Conservation (phyloP, 805 yeast genomes). For the Groenewaldozyma tartarivorans region DNA sequence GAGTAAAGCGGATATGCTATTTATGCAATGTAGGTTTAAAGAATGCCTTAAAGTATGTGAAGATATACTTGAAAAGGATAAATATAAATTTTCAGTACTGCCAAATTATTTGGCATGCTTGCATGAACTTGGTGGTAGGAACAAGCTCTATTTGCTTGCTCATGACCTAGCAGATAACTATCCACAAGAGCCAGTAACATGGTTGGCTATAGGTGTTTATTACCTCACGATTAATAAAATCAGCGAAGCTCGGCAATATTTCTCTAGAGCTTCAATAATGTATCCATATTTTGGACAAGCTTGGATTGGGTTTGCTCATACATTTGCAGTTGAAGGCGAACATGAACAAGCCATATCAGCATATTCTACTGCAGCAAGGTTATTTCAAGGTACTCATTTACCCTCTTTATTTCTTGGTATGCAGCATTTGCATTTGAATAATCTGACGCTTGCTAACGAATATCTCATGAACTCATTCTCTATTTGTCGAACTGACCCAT, state of each 20-base stretch:
- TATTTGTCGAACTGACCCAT: conserved; percentile 78
- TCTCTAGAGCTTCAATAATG: conserved; percentile 78
- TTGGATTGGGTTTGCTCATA: conserved; percentile 98
- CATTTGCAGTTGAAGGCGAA: conserved; percentile 97
- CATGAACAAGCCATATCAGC: conserved; percentile 98
- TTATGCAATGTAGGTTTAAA: conserved; percentile 68
- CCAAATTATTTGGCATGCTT: conserved; percentile 78
- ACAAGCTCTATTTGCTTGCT: conserved; percentile 68
- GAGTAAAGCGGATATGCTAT: conserved; percentile 59
- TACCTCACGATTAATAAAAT: conserved; percentile 66
- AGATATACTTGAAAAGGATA: conserved; percentile 39
- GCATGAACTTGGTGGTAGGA: conserved; percentile 74
- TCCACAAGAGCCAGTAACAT: conserved; percentile 73
- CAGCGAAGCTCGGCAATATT: conserved; percentile 76
- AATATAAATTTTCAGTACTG: conserved; percentile 57
- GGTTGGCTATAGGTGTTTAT: conserved; percentile 90
- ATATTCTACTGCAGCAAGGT: conserved; percentile 86
- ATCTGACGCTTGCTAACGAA: conserved; percentile 75
- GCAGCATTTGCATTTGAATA: conserved; percentile 89
- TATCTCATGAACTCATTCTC: conserved; percentile 66
- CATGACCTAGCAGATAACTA: conserved; percentile 80
- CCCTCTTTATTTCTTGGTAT: conserved; percentile 89
- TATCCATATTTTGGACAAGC: conserved; percentile 90
- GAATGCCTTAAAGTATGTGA: conserved; percentile 73
- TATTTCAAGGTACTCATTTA: conserved; percentile 67